Percentiles rank a stretch among this genome's conserved stretches.
Conservation (phyloP, 2,329 filamentous ascomycete genomes). For the Shiraia bambusicola region DNA sequence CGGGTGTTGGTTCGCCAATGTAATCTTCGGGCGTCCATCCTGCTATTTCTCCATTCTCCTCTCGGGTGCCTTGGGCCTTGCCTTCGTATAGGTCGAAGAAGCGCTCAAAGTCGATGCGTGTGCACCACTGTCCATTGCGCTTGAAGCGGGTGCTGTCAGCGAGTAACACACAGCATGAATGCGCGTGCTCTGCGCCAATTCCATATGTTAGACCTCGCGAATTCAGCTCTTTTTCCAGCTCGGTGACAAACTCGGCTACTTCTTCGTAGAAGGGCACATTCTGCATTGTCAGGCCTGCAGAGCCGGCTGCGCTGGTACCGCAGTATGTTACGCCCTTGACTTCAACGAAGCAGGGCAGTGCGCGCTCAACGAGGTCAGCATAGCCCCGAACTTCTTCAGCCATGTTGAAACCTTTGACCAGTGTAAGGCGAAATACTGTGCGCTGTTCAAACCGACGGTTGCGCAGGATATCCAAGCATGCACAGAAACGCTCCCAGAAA, state of each 20-base stretch:
- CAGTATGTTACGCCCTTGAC: slow-evolving; percentile 97
- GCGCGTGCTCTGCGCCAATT: slow-evolving; percentile 91
- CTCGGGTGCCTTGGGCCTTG: slow-evolving; percentile 33
- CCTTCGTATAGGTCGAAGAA: slow-evolving; percentile 85
- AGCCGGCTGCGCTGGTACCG: slow-evolving; percentile 80
- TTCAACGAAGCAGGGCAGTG: slow-evolving; percentile 88
- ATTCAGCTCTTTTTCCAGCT: slow-evolving; percentile 68
- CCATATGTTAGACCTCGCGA: slow-evolving; percentile 77
- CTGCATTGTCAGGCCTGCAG: slow-evolving; percentile 89
- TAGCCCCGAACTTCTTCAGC: slow-evolving; percentile 92
- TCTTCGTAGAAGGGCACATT: slow-evolving; percentile 97
- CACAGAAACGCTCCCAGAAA: slow-evolving; percentile 95
- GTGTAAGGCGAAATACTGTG: slow-evolving; percentile 90
- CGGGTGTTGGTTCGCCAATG: slow-evolving; percentile 78
- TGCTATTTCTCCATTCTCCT: slow-evolving; percentile 49
- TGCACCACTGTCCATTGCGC: slow-evolving; percentile 80
- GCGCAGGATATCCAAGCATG: slow-evolving; percentile 85
- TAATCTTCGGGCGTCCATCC: slow-evolving; percentile 89
- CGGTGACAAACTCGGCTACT: slow-evolving; percentile 76
- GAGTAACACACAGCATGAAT: slow-evolving; percentile 88
- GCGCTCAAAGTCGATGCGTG: slow-evolving; percentile 81
- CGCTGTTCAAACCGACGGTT: slow-evolving; percentile 82
- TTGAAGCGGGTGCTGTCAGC: slow-evolving; percentile 75
- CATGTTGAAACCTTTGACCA: slow-evolving; percentile 97
- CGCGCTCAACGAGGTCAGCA: slow-evolving; percentile 81